Percentiles rank a stretch among this genome's conserved stretches.
phyloP scores from a whole-genome alignment of 73 alveolate species.

The Paramecium tetraurelia region DNA sequence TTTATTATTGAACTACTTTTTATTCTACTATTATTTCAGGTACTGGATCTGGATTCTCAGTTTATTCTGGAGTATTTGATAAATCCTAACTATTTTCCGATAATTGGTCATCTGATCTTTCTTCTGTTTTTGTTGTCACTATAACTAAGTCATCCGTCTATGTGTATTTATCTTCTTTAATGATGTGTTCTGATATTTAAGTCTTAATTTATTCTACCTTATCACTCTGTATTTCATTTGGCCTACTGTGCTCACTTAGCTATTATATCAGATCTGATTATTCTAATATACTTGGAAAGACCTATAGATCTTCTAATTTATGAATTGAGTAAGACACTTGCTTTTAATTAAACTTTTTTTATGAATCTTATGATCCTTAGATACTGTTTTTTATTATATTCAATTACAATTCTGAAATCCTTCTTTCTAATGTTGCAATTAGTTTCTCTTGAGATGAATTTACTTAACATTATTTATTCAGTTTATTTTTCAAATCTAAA shows the following conservation, averaged over 20 bases:
- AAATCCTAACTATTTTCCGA: background rate
- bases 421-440: background rate
- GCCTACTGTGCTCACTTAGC: background rate
- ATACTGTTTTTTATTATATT: background rate
- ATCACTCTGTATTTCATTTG: background rate
- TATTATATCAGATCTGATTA: background rate
- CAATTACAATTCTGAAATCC: background rate
- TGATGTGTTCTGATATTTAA: background rate
- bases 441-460: background rate
- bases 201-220: background rate
- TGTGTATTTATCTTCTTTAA: background rate
- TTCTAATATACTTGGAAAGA: background rate
- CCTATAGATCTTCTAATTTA: background rate
- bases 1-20: background rate
- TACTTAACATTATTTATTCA: background rate
- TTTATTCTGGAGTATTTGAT: background rate
- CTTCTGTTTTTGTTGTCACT: background rate
- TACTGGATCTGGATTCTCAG: background rate
- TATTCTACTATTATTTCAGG: background rate
- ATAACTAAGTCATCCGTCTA: background rate
- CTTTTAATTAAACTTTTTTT: background rate
- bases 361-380: background rate
- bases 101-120: background rate
- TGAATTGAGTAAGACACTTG: background rate
- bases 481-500: background rate